Conservation (phyloP, 2,329 filamentous ascomycete species). For the Fusarium globosum region DNA sequence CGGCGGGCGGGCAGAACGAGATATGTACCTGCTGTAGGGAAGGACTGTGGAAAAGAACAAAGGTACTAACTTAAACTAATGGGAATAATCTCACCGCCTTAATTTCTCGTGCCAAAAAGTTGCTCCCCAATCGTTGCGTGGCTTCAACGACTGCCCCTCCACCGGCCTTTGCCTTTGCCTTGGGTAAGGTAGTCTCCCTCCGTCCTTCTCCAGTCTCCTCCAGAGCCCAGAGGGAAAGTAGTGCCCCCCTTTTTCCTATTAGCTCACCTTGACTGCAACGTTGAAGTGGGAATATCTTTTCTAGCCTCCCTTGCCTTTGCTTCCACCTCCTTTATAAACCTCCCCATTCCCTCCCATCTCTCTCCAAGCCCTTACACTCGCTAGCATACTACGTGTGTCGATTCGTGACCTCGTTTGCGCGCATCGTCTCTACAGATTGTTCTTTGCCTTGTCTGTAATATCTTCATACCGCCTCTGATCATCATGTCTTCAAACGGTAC, state of each 20-base stretch:
- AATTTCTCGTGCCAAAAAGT: conserved; percentile 36
- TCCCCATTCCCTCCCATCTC: conserved; percentile 21
- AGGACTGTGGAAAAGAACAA: conserved; percentile 1
- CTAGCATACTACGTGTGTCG: conserved; percentile 39
- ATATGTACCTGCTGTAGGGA: neutral
- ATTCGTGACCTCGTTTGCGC: conserved; percentile 40
- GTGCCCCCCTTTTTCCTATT: conserved; percentile 33
- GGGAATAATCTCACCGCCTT: conserved; percentile 44
- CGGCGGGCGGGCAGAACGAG: conserved; percentile 32
- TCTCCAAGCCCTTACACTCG: conserved; percentile 29
- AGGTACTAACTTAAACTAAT: neutral
- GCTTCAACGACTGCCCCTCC: conserved; percentile 37
- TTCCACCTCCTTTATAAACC: conserved; percentile 39
- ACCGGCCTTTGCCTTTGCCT: conserved; percentile 1
- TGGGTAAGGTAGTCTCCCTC: neutral
- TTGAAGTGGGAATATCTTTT: conserved; percentile 41
- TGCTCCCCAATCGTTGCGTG: conserved; percentile 38
- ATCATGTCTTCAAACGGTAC: conserved; percentile 48
- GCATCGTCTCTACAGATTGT: conserved; percentile 31
- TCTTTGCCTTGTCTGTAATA: conserved; percentile 24
- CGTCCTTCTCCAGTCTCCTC: conserved; percentile 15
- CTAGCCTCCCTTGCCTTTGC: conserved; percentile 32
- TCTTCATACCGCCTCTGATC: conserved; percentile 29
- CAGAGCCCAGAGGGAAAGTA: conserved; percentile 8
- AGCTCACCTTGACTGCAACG: conserved; percentile 34